phyloP scores from a whole-genome alignment of 495 filamentous ascomycete genomes.

The Polyplosphaeria fusca region DNA sequence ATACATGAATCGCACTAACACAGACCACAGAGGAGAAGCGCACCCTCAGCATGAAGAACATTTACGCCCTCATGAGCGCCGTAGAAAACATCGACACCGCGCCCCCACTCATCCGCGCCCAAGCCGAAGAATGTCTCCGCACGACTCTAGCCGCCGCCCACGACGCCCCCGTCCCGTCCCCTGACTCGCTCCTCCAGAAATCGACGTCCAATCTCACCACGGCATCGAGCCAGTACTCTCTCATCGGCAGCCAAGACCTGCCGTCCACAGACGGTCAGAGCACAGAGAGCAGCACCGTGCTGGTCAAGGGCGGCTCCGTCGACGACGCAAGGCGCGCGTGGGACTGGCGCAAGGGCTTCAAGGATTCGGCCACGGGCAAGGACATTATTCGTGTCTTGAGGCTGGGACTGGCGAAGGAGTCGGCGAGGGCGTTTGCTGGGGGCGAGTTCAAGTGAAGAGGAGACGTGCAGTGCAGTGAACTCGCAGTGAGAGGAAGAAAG shows the following conservation, averaged over 20 bases:
- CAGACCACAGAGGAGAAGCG: constrained; percentile 43
- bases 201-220: constrained; percentile 55
- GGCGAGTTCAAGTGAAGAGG: constrained; percentile 44
- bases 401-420: constrained; percentile 67
- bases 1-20: not conserved
- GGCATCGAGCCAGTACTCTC: constrained; percentile 55
- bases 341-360: constrained; percentile 76
- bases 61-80: constrained; percentile 71
- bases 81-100: constrained; percentile 81
- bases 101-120: constrained; percentile 45
- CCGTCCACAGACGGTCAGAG: constrained; percentile 52
- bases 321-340: constrained; percentile 61
- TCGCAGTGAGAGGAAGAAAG: no score
- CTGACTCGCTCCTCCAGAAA: constrained; percentile 65
- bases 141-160: constrained; percentile 62
- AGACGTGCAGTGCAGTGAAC: no score
- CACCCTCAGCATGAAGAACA: constrained; percentile 59
- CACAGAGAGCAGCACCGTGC: constrained; percentile 53
- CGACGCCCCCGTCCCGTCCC: constrained; percentile 50
- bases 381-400: constrained; percentile 71
- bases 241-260: constrained; percentile 73
- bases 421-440: constrained; percentile 60
- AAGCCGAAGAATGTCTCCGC: constrained; percentile 50
- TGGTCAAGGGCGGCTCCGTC: constrained; percentile 46
- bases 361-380: constrained; percentile 54